Base-by-base conservation (phyloP, 139 green algal genomes). In the Deuterostichococcus epilithicus region DNA sequence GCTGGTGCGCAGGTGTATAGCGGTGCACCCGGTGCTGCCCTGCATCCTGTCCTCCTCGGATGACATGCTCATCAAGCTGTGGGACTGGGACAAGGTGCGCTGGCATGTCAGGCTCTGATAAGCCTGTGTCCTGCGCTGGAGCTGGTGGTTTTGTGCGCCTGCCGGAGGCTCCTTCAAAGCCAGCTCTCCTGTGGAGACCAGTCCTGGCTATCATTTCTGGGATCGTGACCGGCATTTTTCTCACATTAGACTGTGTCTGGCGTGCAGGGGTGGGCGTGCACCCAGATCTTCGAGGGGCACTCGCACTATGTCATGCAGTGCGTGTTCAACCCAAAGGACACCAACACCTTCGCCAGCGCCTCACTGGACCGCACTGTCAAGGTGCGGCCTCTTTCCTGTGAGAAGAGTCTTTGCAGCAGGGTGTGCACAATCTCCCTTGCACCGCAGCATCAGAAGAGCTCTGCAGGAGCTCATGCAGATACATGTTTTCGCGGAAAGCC, bases 51-150 rank as follows among this genome's bases (percentile, higher is more conserved):
- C 96, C 3, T 95, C 85, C 52, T 97, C 91, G 25, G 96, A 99
- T 74, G 96, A 99, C 85, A 99, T 98, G 92, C 87, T 97, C 23
- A 98, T 99, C 90, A 99, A 99, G 88, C 92, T 99, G 45, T 99
- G 96, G 96, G 95, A 99, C 86, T 99, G 96, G 96, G 96, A 99
- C 78, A 94, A 95, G 86, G 90, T 88, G 63, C 0, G 34, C 58
- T 30, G 20, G 38, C 45, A 74, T 2, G 23, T 26, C 37, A 63
- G 26, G 35, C 69, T 33, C 44, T 74, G 37, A 30, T 15, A 22
- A 38, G 70, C 39, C 15, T 75, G 4, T 38, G n/a, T 65, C 37
- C 20, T 25, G 0, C 5, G 36, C 70, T 67, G n/a, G n/a, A n/a
- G n/a, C n/a, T n/a, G n/a, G n/a, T n/a, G n/a, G n/a, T n/a, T 69